Conservation (phyloP, 345 rosid species). For the Hirschfeldia incana region DNA sequence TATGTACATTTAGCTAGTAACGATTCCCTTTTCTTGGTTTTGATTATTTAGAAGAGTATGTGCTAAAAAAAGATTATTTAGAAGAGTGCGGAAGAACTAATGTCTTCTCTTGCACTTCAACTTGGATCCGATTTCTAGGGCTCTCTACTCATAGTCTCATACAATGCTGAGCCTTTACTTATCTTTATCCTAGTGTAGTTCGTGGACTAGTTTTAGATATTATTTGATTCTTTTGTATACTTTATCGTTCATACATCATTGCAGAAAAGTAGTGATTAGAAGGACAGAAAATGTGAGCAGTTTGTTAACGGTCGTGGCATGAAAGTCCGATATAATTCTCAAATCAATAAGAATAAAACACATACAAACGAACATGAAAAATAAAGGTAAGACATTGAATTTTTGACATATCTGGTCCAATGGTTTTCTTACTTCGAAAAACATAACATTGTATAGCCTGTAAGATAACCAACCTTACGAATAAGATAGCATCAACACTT, state of each 20-base stretch:
- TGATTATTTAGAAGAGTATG: not conserved
- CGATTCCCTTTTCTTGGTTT: not conserved
- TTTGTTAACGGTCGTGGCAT: not conserved
- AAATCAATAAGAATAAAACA: not conserved
- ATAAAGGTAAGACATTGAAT: not conserved
- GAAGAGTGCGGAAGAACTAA: not conserved
- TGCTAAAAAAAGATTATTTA: no score
- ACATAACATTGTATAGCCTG: not conserved
- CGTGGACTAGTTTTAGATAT: not conserved
- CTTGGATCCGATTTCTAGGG: not conserved
- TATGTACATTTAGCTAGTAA: not conserved
- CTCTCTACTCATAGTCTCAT: not conserved
- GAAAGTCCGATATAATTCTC: not conserved
- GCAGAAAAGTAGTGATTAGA: not conserved
- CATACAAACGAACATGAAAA: not conserved
- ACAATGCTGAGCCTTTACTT: not conserved
- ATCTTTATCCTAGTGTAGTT: not conserved
- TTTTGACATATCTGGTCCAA: not conserved
- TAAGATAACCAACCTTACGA: not conserved
- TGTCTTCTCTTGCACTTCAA: not conserved
- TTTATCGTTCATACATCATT: not conserved
- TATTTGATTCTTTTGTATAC: not conserved
- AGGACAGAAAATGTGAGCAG: not conserved
- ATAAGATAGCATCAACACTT: constrained; percentile 19
- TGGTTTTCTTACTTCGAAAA: not conserved